Conservation (phyloP, 2,329 filamentous ascomycete species). For the Chaetothyriales sp. region DNA sequence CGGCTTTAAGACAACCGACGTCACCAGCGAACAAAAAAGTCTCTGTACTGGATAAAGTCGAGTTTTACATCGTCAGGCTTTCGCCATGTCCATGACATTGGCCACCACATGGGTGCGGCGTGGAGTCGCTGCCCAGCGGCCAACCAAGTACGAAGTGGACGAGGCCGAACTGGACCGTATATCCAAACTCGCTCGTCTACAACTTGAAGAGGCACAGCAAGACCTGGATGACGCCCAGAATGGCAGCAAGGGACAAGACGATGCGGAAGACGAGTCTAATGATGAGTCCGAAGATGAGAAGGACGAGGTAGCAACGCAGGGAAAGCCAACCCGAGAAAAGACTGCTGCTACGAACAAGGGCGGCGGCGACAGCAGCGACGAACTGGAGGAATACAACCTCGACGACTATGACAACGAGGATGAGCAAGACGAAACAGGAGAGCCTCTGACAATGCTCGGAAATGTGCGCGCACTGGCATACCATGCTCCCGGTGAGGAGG, state of each 20-base stretch:
- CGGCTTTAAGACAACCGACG: background rate
- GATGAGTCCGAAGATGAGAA: conserved; percentile 14
- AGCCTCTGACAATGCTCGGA: conserved; percentile 81
- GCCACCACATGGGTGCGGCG: conserved; percentile 61
- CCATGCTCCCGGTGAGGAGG: conserved; percentile 84
- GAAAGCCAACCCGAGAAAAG: conserved; percentile 1
- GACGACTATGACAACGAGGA: conserved; percentile 88
- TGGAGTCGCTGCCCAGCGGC: conserved; percentile 61
- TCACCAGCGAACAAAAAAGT: background rate
- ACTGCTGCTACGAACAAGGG: conserved; percentile 28
- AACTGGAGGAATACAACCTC: conserved; percentile 89
- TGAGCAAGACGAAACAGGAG: conserved; percentile 46
- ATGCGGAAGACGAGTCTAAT: conserved; percentile 18
- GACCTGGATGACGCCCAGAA: conserved; percentile 41
- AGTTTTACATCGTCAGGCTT: background rate
- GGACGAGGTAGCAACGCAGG: conserved; percentile 13
- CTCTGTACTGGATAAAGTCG: background rate
- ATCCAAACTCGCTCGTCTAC: conserved; percentile 56
- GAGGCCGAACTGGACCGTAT: conserved; percentile 63
- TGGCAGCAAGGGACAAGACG: conserved; percentile 27
- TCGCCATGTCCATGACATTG: conserved; percentile 53
- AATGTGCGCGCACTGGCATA: conserved; percentile 89
- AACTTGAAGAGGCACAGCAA: conserved; percentile 82
- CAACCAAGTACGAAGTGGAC: conserved; percentile 58
- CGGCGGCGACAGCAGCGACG: conserved; percentile 41